Conservation (phyloP, 192 early-diverging fungal genomes). For the Entomortierella chlamydospora region DNA sequence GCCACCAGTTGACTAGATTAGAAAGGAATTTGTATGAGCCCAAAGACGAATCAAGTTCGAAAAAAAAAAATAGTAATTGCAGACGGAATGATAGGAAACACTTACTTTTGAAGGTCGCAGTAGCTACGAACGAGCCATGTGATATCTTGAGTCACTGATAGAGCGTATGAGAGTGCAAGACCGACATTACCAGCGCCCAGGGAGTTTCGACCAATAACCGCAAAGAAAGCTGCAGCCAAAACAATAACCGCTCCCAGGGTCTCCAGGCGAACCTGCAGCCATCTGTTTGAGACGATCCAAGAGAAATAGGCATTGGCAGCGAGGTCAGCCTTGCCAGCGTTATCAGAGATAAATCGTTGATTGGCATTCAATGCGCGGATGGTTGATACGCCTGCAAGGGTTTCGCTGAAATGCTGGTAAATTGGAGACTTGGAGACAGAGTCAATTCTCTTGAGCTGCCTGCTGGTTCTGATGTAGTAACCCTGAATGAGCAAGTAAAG, state of each 20-base stretch:
- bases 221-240: constrained; percentile 80
- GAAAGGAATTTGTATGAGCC: no score
- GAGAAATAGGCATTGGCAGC: constrained; percentile 76
- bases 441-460: constrained; percentile 88
- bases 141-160: not conserved
- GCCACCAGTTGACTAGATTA: not conserved
- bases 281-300: constrained; percentile 79
- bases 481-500: constrained; percentile 61
- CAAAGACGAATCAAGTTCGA: no score
- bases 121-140: not conserved
- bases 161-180: not conserved
- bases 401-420: constrained; percentile 79
- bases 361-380: constrained; percentile 78
- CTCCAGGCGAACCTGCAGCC: constrained; percentile 86
- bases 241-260: constrained; percentile 80
- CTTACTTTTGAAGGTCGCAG: not conserved
- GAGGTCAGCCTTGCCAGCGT: constrained; percentile 42
- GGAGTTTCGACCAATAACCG: constrained; percentile 58
- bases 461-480: constrained; percentile 79
- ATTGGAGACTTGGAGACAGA: constrained; percentile 85
- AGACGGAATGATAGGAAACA: not conserved
- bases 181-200: not conserved
- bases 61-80: no score
- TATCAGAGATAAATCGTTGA: constrained; percentile 41
- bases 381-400: constrained; percentile 69